A percentile compares a stretch with the other conserved stretches of the same genome.
Evolutionary conservation across 345 rosid genomes (phyloP).

Genomic region (Moricandia arvensis): DNA sequence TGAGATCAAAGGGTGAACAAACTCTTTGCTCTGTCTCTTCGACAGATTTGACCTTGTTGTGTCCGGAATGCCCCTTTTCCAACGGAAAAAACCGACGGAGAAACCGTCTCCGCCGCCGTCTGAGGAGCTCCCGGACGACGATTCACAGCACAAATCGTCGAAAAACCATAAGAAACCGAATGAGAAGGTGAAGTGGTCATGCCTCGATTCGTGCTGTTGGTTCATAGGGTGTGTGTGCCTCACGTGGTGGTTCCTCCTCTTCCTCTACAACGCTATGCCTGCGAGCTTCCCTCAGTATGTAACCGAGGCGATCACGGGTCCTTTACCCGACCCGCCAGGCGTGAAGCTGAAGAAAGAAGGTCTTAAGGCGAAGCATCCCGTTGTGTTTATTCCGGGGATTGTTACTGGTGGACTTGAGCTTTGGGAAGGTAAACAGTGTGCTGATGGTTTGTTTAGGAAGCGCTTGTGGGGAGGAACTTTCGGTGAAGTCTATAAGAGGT

Average conservation of each 20-base stretch:
- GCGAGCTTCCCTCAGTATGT: conserved; percentile 81
- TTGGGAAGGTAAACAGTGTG: conserved; percentile 93
- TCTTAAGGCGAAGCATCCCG: conserved; percentile 73
- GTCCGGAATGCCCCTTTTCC: conserved; percentile 27
- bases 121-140: conserved; percentile 6
- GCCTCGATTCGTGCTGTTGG: conserved; percentile 91
- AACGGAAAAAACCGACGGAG: conserved; percentile 34
- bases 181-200: conserved; percentile 56
- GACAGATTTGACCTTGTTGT: background rate
- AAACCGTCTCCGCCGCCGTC: conserved; percentile 4
- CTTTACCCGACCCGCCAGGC: conserved; percentile 88
- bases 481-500: conserved; percentile 96
- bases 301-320: conserved; percentile 94
- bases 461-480: conserved; percentile 99
- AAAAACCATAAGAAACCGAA: conserved; percentile 31
- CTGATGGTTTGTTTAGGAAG: conserved; percentile 86
- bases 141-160: conserved; percentile 20
- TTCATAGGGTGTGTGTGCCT: conserved; percentile 75
- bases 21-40: background rate
- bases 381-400: conserved; percentile 92
- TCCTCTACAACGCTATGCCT: conserved; percentile 85
- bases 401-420: conserved; percentile 93
- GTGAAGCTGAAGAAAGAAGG: conserved; percentile 86
- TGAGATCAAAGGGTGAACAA: conserved; percentile 15
- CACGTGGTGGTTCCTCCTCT: conserved; percentile 85